phyloP scores from a whole-genome alignment of 1,284 basidiomycete genomes.

The Ceratobasidium papillatum region DNA sequence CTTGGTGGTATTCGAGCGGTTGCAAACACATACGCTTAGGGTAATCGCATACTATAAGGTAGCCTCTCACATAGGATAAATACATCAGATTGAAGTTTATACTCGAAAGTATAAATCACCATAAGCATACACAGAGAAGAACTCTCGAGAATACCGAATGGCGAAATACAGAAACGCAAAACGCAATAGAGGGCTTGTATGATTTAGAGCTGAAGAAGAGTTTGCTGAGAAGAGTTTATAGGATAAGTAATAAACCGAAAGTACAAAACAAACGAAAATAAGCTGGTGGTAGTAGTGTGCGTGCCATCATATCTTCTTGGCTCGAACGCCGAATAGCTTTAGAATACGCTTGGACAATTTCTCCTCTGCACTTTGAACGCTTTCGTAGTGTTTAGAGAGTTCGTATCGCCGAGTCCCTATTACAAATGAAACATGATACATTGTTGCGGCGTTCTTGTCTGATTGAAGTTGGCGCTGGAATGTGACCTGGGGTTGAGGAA shows the following conservation, averaged over 20 bases:
- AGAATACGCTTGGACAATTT: slow-evolving; percentile 33
- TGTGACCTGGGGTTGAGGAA: slow-evolving; percentile 27
- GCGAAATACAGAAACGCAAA: neutral
- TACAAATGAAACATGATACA: slow-evolving; percentile 15
- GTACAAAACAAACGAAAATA: too few species aligned
- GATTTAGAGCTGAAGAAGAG: too few species aligned
- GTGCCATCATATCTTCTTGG: slow-evolving; percentile 1
- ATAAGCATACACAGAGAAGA: neutral
- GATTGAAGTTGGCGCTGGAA: slow-evolving; percentile 19
- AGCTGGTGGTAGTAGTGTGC: too few species aligned
- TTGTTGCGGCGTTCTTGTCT: neutral
- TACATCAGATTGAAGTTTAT: too few species aligned
- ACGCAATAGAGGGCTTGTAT: too few species aligned
- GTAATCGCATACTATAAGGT: too few species aligned
- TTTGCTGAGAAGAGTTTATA: too few species aligned
- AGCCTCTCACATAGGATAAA: too few species aligned
- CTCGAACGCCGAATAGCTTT: slow-evolving; percentile 11
- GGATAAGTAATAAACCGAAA: neutral
- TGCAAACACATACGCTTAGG: too few species aligned
- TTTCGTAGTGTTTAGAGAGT: slow-evolving; percentile 29
- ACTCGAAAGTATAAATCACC: too few species aligned
- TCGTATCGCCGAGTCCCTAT: slow-evolving; percentile 9
- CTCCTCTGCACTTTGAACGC: slow-evolving; percentile 18
- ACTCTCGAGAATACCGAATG: neutral
- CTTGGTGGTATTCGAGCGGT: too few species aligned